Percentiles rank a stretch among this genome's conserved stretches.
These are phyloP conservation scores for Oxytropis ochrocephala DNA, from an alignment of 306 rosid genomes.

Conservation along the genomic window DNA sequence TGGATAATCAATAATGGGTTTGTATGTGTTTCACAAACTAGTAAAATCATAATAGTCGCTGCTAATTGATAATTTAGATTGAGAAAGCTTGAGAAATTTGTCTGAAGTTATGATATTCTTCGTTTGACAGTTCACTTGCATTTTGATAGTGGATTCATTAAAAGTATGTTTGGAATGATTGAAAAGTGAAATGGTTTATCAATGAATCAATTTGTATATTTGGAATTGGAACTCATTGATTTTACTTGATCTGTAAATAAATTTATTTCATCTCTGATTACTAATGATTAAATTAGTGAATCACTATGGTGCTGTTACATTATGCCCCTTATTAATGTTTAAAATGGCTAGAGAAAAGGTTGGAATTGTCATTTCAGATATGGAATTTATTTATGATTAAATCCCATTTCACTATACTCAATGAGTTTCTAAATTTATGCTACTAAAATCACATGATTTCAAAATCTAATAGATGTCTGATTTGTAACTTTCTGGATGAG, in stretches of 20 bases:
- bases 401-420: background rate
- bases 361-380: background rate
- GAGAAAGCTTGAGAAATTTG: background rate
- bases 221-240: background rate
- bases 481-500: background rate
- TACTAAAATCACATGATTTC: background rate
- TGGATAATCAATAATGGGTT: background rate
- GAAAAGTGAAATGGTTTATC: background rate
- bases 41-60: background rate
- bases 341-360: background rate
- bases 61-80: background rate
- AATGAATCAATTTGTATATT: background rate
- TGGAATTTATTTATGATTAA: background rate
- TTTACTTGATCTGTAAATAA: background rate
- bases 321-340: background rate
- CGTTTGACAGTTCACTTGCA: background rate
- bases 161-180: background rate
- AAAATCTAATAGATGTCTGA: background rate
- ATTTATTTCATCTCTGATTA: background rate
- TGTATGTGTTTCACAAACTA: background rate
- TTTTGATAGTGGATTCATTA: background rate
- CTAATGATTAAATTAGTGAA: background rate
- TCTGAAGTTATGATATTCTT: background rate
- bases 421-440: background rate
- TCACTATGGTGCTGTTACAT: background rate